Percentiles rank a stretch among this genome's conserved stretches.
These are phyloP conservation scores for Hortiboletus campestris DNA, from an alignment of 768 basidiomycete genomes.

Conservation along the genomic window DNA sequence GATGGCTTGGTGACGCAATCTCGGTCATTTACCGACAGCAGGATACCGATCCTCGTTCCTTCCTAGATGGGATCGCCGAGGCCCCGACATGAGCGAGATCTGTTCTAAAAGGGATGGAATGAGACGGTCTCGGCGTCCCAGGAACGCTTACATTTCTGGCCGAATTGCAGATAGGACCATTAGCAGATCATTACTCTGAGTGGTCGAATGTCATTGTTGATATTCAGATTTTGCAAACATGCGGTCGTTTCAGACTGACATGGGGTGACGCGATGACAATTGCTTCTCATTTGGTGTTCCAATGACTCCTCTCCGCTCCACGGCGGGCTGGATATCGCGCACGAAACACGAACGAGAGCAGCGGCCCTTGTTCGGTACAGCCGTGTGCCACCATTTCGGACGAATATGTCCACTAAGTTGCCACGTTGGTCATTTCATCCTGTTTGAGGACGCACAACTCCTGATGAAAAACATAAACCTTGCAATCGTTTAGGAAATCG, in stretches of 20 bases:
- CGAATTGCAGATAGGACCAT: background rate
- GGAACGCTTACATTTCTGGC: background rate
- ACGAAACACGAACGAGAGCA: slow-evolving; percentile 19
- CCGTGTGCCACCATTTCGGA: slow-evolving; percentile 7
- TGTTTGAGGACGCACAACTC: slow-evolving; percentile 4
- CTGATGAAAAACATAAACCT: slow-evolving; percentile 19
- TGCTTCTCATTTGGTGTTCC: slow-evolving; percentile 7
- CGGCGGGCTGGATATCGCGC: slow-evolving; percentile 20
- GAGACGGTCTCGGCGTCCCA: background rate
- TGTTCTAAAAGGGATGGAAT: slow-evolving; percentile 6
- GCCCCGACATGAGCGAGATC: slow-evolving; percentile 14
- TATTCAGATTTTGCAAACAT: slow-evolving; percentile 6
- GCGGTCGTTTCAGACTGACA: slow-evolving; percentile 18
- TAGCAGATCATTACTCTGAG: background rate
- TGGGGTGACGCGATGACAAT: slow-evolving; percentile 1
- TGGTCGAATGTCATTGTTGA: background rate
- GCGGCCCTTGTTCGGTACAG: slow-evolving; percentile 5
- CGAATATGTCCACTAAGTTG: slow-evolving; percentile 9
- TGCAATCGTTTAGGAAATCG: slow-evolving; percentile 7
- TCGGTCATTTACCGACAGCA: slow-evolving; percentile 19
- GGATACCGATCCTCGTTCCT: slow-evolving; percentile 9
- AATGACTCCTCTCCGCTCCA: slow-evolving; percentile 11
- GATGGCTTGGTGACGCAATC: slow-evolving; percentile 24
- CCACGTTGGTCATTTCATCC: slow-evolving; percentile 16
- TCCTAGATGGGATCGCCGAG: slow-evolving; percentile 17